Evolutionary conservation across 495 filamentous ascomycete species (phyloP), one percentile per base, ranked within the genome.

Genomic region (Umbilicaria muhlenbergii): DNA sequence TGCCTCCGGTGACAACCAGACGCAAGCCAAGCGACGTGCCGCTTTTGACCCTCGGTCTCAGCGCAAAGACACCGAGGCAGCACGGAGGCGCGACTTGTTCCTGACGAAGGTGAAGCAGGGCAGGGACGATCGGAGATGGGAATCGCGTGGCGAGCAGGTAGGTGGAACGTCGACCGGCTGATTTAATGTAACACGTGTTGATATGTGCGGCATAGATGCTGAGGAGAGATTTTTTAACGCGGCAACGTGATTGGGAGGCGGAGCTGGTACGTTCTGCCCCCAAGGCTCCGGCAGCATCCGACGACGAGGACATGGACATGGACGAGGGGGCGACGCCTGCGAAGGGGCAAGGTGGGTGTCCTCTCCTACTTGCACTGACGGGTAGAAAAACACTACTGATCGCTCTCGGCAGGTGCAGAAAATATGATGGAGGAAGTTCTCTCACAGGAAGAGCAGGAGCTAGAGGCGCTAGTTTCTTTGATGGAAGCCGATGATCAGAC

Each of bases 81-180:
- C 65, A 54, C 46, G 61, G 52, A 32, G 79, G 45, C 66, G 80
- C 33, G 65, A 70, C 8, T 50, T 82, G 41, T 98, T 92, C 51
- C 61, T 95, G 24, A 75, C 80, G 51, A 83, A 79, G 41, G 78
- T 94, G n/a, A 67, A 76, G 52, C 73, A 77, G 48, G 70, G 74
- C 33, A 66, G 78, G 3, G 83, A 93, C 53, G 69, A 58, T 75
- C 79, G 73, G 58, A 78, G 59, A 45, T 74, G 58, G 66, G 85
- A 63, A 73, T 75, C 34, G 65, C 62, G 84, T 2, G 81, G 84
- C 37, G 85, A 94, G 45, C 81, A 92, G 70, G 77, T 92, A 65
- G 21, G 62, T 55, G 12, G 19, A 37, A 28, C 11, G 19, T 17
- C n/a, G 10, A 0, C 0, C 11, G 19, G 41, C 18, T 44, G 41